These are phyloP conservation scores for Selaginella tamariscina DNA, from an alignment of 75 land plant genomes.

Conservation along the genomic window DNA sequence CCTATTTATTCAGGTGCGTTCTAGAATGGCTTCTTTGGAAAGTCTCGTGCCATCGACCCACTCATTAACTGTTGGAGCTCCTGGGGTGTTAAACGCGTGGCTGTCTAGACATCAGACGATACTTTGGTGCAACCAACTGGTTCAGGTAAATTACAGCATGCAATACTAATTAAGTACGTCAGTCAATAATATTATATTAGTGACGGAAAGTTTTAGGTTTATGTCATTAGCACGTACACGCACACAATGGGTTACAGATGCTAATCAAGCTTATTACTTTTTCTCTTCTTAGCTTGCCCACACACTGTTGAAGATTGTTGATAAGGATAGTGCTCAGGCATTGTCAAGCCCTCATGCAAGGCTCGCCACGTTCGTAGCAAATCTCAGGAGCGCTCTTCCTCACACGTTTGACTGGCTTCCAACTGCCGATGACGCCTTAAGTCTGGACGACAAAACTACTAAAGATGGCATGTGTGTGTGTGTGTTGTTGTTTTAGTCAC, in stretches of 20 bases:
- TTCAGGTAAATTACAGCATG: conserved; percentile 75
- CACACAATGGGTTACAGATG: no score
- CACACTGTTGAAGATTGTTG: conserved; percentile 69
- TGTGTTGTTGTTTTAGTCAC: no score
- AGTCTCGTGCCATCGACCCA: conserved; percentile 84
- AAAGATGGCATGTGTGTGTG: no score
- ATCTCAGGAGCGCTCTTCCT: conserved; percentile 77
- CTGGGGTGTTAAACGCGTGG: conserved; percentile 90
- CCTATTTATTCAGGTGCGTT: conserved; percentile 45
- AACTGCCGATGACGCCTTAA: conserved; percentile 3
- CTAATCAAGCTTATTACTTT: background rate
- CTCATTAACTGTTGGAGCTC: conserved; percentile 73
- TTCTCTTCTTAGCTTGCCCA: conserved; percentile 70
- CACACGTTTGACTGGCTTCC: conserved; percentile 52
- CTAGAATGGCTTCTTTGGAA: conserved; percentile 75
- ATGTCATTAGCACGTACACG: no score
- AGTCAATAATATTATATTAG: no score
- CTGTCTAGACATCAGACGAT: conserved; percentile 88
- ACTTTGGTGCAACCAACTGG: conserved; percentile 94
- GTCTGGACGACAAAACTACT: background rate
- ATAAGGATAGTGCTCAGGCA: conserved; percentile 55
- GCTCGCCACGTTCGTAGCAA: conserved; percentile 53
- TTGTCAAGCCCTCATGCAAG: conserved; percentile 42
- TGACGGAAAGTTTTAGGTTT: no score
- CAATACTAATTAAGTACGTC: background rate